Evolutionary conservation across 306 rosid genomes (phyloP), one percentile per base, ranked within the genome.

Genomic region (Cajanus cajan): DNA sequence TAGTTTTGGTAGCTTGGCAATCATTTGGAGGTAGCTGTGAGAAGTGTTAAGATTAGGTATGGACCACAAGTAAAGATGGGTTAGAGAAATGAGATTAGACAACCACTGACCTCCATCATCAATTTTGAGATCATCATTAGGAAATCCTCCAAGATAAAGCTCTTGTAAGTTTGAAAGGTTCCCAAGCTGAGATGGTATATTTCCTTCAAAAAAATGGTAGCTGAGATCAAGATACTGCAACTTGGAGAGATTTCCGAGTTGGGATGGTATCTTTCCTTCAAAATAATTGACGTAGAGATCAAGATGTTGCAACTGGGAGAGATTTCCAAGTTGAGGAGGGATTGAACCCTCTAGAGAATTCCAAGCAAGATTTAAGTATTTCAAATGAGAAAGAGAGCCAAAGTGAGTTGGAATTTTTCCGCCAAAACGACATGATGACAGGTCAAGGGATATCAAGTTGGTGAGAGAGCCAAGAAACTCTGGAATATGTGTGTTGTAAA

Each of bases 11-110:
- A 80, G 67, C 51, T 33, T 74, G 5, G 9, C 72, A 44, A 76
- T 63, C 50, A 31, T 37, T 45, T 76, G 77, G 0, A 57, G 1
- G 77, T 39, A 80, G 0, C 4, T 12, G 9, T 55, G 39, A 80
- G 76, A 54, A 64, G 0, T 0, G 7, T 76, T 43, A 12, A 84
- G 79, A 71, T 80, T 36, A 0, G 15, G 0, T 7, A 76, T 2
- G 0, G 0, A 0, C 0, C 4, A 1, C 2, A 76, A 45, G 71
- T 44, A 19, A 71, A 84, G 80, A 76, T 76, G 71, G 14, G 79
- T 70, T 45, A 80, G 62, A 70, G 50, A 58, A 71, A 81, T 52
- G 71, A 80, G 84, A 80, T 50, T 70, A 19, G 79, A 55, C 5
- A 84, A 7, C 85, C 82, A 80, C 16, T 63, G n/a, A 45, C 76